These are phyloP conservation scores for Mortierella sp. DNA, from an alignment of 371 early-diverging fungal genomes.

Conservation along the genomic window DNA sequence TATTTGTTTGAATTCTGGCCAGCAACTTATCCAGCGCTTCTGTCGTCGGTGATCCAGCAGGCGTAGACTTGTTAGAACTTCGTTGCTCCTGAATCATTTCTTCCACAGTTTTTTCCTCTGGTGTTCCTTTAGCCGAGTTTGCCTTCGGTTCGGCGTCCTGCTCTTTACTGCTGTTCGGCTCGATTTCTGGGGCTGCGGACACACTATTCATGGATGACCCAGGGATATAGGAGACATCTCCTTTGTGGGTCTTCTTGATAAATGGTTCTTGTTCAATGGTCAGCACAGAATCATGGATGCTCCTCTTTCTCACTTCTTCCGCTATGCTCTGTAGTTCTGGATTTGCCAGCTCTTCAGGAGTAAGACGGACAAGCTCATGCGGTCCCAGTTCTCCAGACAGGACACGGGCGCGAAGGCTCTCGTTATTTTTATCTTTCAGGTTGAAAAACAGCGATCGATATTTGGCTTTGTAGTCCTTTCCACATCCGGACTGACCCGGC, in stretches of 20 bases:
- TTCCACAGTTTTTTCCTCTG: constrained; percentile 12
- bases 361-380: constrained; percentile 74
- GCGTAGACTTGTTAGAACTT: constrained; percentile 31
- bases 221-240: constrained; percentile 69
- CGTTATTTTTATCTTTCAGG: constrained; percentile 82
- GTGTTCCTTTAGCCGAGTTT: background rate
- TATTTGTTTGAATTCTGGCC: constrained; percentile 57
- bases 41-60: constrained; percentile 42
- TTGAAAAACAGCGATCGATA: constrained; percentile 81
- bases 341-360: constrained; percentile 83
- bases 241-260: constrained; percentile 84
- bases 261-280: constrained; percentile 66
- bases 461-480: constrained; percentile 79
- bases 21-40: constrained; percentile 52
- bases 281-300: constrained; percentile 73
- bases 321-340: constrained; percentile 75
- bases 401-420: constrained; percentile 73
- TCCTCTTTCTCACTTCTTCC: constrained; percentile 71
- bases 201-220: constrained; percentile 10
- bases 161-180: background rate
- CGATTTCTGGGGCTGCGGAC: background rate
- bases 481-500: constrained; percentile 56
- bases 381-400: constrained; percentile 73
- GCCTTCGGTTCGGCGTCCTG: constrained; percentile 5
- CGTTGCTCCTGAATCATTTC: constrained; percentile 20